Evolutionary conservation across 495 filamentous ascomycete species (phyloP).

Genomic region (Penicillium soppii): DNA sequence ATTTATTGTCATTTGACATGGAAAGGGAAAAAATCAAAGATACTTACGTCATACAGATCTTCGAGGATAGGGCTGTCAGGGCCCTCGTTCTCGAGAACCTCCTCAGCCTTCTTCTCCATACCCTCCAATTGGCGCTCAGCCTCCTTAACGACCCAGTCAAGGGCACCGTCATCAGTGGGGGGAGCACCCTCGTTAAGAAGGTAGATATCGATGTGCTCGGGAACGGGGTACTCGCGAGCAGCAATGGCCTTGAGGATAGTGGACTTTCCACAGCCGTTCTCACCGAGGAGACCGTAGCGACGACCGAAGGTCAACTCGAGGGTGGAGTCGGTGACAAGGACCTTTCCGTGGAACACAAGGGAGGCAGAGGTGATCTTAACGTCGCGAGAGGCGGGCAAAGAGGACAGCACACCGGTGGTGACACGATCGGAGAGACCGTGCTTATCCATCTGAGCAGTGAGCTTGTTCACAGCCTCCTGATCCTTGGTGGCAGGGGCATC

Average conservation of each 20-base stretch:
- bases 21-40: constrained; percentile 1
- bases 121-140: constrained; percentile 90
- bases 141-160: constrained; percentile 96
- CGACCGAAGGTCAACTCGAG: constrained; percentile 92
- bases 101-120: constrained; percentile 85
- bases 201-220: constrained; percentile 97
- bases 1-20: too few relatives aligned
- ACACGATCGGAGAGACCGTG: constrained; percentile 96
- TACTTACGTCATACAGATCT: constrained; percentile 91
- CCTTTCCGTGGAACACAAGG: constrained; percentile 95
- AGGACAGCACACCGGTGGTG: constrained; percentile 94
- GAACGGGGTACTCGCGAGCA: constrained; percentile 90
- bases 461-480: constrained; percentile 75
- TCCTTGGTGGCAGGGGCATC: constrained; percentile 66
- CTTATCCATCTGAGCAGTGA: constrained; percentile 88
- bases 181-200: constrained; percentile 98
- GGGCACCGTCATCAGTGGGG: constrained; percentile 78
- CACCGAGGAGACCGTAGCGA: constrained; percentile 91
- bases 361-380: constrained; percentile 94
- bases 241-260: constrained; percentile 94
- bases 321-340: constrained; percentile 88
- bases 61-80: constrained; percentile 89
- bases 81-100: constrained; percentile 85
- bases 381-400: constrained; percentile 78
- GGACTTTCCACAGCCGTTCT: constrained; percentile 99